Percentiles rank a stretch among this genome's conserved stretches.
These are phyloP conservation scores for Candida nonsorbophila DNA, from an alignment of 805 yeast genomes.

Conservation along the genomic window DNA sequence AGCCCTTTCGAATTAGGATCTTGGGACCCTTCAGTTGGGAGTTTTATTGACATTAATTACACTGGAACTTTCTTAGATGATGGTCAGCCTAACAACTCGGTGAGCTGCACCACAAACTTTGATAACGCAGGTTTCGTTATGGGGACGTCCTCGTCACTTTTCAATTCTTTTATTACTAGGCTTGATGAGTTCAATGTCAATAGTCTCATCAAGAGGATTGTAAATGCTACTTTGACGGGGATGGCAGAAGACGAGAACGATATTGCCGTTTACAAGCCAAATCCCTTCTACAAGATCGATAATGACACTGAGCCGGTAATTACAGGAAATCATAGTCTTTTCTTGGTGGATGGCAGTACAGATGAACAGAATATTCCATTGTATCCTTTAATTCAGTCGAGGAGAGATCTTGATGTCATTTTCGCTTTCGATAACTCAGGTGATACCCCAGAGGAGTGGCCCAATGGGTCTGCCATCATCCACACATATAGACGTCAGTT, in stretches of 20 bases:
- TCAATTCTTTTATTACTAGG: slow-evolving; percentile 23
- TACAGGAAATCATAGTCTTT: slow-evolving; percentile 22
- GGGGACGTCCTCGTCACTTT: slow-evolving; percentile 36
- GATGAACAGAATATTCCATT: slow-evolving; percentile 38
- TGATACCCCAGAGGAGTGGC: slow-evolving; percentile 35
- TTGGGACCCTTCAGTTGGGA: slow-evolving; percentile 34
- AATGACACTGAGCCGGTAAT: slow-evolving; percentile 12
- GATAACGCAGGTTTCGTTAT: slow-evolving; percentile 36
- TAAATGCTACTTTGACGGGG: slow-evolving; percentile 17
- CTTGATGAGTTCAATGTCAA: slow-evolving; percentile 13
- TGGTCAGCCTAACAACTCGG: slow-evolving; percentile 12
- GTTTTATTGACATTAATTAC: slow-evolving; percentile 24
- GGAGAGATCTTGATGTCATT: slow-evolving; percentile 33
- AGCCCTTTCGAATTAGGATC: slow-evolving; percentile 37
- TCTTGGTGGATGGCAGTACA: slow-evolving; percentile 40
- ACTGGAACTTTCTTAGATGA: slow-evolving; percentile 21
- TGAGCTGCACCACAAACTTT: slow-evolving; percentile 21
- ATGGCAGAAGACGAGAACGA: slow-evolving; percentile 24
- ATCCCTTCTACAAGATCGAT: slow-evolving; percentile 28
- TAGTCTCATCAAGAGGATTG: slow-evolving; percentile 16
- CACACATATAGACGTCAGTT: slow-evolving; percentile 31
- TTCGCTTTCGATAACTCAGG: slow-evolving; percentile 40
- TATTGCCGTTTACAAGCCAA: slow-evolving; percentile 35
- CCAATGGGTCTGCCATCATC: slow-evolving; percentile 36
- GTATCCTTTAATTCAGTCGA: slow-evolving; percentile 33